Conservation (phyloP, 1,284 basidiomycete species). For the Vanrija sp. region DNA sequence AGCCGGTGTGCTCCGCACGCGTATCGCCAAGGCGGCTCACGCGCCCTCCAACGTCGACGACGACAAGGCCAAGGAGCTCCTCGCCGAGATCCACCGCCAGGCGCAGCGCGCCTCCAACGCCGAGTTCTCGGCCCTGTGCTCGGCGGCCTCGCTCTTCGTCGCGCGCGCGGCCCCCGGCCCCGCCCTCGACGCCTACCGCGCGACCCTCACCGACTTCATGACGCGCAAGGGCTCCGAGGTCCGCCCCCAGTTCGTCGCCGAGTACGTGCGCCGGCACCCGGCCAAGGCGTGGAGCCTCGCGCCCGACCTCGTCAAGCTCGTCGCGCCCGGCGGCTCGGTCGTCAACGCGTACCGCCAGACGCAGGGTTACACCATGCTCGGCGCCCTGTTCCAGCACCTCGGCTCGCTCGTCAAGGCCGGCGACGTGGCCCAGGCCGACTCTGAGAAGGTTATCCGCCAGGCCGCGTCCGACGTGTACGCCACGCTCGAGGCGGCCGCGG, state of each 20-base stretch:
- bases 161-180: conserved; percentile 56
- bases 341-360: conserved; percentile 70
- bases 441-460: conserved; percentile 55
- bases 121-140: conserved; percentile 64
- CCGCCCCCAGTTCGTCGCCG: conserved; percentile 70
- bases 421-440: conserved; percentile 44
- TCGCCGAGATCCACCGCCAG: conserved; percentile 67
- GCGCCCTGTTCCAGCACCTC: conserved; percentile 61
- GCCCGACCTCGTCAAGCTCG: conserved; percentile 56
- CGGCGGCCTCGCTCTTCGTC: conserved; percentile 69
- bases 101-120: conserved; percentile 63
- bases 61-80: conserved; percentile 48
- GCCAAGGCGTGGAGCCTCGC: conserved; percentile 63
- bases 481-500: conserved; percentile 56
- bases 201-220: conserved; percentile 72
- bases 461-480: conserved; percentile 57
- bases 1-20: conserved; percentile 66
- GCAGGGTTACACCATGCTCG: conserved; percentile 71
- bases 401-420: conserved; percentile 53
- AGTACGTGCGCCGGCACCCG: conserved; percentile 70
- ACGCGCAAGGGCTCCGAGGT: conserved; percentile 74
- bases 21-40: conserved; percentile 62
- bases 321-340: conserved; percentile 53
- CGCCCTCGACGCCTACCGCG: conserved; percentile 55
- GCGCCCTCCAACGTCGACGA: conserved; percentile 55